Base-by-base conservation (phyloP, 768 basidiomycete genomes). In the Suillus subalutaceus region DNA sequence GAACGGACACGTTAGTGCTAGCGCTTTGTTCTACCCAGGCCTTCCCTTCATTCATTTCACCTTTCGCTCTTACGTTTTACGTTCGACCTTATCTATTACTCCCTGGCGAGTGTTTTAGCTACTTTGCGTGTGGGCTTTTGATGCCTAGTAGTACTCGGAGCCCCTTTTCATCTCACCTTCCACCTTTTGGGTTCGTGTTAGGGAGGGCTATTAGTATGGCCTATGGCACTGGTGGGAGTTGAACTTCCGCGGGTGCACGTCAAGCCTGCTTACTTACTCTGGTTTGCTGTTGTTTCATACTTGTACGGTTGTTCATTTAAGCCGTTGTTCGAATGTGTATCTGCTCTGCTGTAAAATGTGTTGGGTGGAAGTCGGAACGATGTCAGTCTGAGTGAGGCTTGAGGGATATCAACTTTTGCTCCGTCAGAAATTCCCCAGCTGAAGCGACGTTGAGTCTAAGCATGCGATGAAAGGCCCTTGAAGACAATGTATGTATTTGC, bases 1-100 rank as follows among this genome's bases (percentile, higher is more conserved):
- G 64, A 64, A 65, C 63, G 64, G 62, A 65, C 64, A 64, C 62
- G 23, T 46, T 44, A 46, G 64, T 65, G 64, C 64, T 64, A 48
- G 62, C 64, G 37, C 65, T 46, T 63, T 52, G 26, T 65, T 55
- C 56, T 20, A 30, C 63, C 50, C 16, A 40, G 46, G 63, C 40
- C 63, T 38, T 38, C 53, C 63, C 55, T 52, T 55, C 52, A 16
- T 52, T 65, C 66, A 58, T 58, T 44, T 46, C 58, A 60, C 16
- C 16, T 60, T 59, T 41, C 37, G 41, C 48, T 64, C 44, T 46
- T 46, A n/a, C 20, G 46, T 62, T 60, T 65, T 53, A 57, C 60
- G 57, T 63, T 23, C 26, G 26, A 46, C 26, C 8, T 53, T 48
- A 41, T 66, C 35, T 57, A 60, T 60, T 43, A 60, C 59, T 60